Evolutionary conservation across 2,329 filamentous ascomycete genomes (phyloP).

Genomic region (Cladorrhinum sp.): DNA sequence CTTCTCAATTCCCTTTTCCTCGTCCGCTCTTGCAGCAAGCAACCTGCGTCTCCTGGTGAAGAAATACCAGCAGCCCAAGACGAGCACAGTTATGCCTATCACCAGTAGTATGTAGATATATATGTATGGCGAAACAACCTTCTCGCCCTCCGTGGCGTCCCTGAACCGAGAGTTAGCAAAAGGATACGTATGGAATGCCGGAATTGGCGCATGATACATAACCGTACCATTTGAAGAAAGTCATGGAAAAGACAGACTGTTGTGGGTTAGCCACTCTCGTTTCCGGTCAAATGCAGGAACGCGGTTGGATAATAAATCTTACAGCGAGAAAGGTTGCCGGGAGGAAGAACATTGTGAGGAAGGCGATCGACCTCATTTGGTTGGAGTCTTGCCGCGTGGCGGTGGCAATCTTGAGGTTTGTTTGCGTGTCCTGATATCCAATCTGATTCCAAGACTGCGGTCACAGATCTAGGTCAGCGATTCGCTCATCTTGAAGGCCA

Average conservation of each 20-base stretch:
- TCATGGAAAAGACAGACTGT: slow-evolving; percentile 20
- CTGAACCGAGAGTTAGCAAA: too few relatives aligned
- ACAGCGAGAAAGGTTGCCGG: slow-evolving; percentile 40
- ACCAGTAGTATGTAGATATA: neutral
- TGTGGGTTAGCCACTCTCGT: neutral
- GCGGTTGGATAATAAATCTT: neutral
- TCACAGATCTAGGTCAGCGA: neutral
- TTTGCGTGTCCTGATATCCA: slow-evolving; percentile 18
- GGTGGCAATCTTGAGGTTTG: slow-evolving; percentile 18
- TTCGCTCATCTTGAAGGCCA: neutral
- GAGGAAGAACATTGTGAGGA: slow-evolving; percentile 40
- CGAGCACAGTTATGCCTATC: neutral
- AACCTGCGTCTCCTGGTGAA: neutral
- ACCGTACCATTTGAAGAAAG: slow-evolving; percentile 19
- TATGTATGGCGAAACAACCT: slow-evolving; percentile 37
- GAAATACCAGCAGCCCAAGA: neutral
- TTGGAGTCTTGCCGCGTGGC: slow-evolving; percentile 14
- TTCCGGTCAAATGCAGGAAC: neutral
- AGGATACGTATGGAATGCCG: too few relatives aligned
- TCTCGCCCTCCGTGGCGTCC: slow-evolving; percentile 13
- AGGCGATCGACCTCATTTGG: slow-evolving; percentile 37
- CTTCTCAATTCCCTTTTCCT: neutral
- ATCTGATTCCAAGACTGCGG: slow-evolving; percentile 22
- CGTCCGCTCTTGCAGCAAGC: too few relatives aligned
- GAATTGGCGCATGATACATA: too few relatives aligned